A percentile compares a stretch with the other conserved stretches of the same genome.
Conservation (phyloP, 208 protist species). For the Acanthamoeba castellanii region DNA sequence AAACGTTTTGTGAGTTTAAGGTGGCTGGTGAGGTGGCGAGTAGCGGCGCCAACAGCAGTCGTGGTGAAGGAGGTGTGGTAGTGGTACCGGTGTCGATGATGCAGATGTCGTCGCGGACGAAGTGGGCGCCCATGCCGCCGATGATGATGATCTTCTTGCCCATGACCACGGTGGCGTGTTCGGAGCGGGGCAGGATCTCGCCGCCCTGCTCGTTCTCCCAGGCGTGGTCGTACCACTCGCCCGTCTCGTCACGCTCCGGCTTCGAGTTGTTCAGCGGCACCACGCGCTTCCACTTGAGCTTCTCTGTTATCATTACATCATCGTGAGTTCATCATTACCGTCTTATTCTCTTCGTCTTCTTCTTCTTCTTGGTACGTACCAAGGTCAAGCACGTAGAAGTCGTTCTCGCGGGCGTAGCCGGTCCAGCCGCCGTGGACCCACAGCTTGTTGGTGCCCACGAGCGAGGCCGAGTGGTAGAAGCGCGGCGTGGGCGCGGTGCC, state of each 20-base stretch:
- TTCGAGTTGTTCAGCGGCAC: constrained; percentile 38
- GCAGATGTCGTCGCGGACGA: constrained; percentile 50
- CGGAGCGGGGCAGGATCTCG: constrained; percentile 42
- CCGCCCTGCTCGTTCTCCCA: constrained; percentile 52
- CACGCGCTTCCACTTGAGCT: constrained; percentile 57
- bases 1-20: no score
- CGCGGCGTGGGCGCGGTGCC: background rate
- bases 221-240: constrained; percentile 47
- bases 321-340: background rate
- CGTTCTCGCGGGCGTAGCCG: constrained; percentile 55
- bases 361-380: background rate
- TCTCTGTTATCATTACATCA: background rate
- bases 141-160: constrained; percentile 65
- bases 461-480: constrained; percentile 42
- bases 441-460: constrained; percentile 28
- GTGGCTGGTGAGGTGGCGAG: no score
- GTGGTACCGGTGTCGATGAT: constrained; percentile 51
- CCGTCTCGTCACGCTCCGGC: constrained; percentile 21
- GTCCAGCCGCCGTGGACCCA: constrained; percentile 64
- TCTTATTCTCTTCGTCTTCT: no score
- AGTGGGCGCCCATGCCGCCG: constrained; percentile 52
- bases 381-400: constrained; percentile 55
- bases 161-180: constrained; percentile 47
- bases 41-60: no score
- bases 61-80: background rate